Conservation (phyloP, 1,284 basidiomycete species). For the Boletus calvinii region DNA sequence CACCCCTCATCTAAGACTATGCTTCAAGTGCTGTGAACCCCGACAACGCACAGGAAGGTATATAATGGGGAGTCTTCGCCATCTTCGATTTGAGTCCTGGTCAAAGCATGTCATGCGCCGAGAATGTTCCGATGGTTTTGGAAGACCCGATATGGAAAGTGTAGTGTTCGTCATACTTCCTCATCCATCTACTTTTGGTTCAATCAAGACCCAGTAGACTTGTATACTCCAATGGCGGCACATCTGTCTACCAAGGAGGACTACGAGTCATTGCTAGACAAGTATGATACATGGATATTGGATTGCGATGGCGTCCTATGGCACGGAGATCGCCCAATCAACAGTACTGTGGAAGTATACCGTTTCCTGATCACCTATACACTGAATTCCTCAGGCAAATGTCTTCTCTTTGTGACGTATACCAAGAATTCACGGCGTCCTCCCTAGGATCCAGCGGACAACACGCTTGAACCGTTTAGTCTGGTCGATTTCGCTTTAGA, state of each 20-base stretch:
- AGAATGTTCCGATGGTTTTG: background rate
- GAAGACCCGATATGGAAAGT: slow-evolving; percentile 25
- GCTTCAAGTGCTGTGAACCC: background rate
- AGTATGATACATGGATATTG: slow-evolving; percentile 91
- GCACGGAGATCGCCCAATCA: slow-evolving; percentile 81
- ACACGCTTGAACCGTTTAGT: slow-evolving; percentile 70
- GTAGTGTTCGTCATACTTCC: slow-evolving; percentile 16
- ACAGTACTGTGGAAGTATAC: slow-evolving; percentile 69
- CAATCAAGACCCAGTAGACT: slow-evolving; percentile 9
- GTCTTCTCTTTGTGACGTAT: slow-evolving; percentile 91
- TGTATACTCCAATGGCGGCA: slow-evolving; percentile 35
- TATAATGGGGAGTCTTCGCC: no score
- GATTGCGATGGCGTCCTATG: slow-evolving; percentile 98
- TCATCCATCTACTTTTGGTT: background rate
- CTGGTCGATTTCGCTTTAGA: slow-evolving; percentile 75
- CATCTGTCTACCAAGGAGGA: slow-evolving; percentile 47
- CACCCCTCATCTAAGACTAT: background rate
- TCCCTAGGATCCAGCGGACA: slow-evolving; percentile 76
- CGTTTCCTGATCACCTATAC: background rate
- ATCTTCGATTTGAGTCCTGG: no score
- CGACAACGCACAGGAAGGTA: background rate
- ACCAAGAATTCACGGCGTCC: slow-evolving; percentile 2
- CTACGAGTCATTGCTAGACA: slow-evolving; percentile 64
- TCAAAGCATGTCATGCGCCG: no score
- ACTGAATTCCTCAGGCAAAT: slow-evolving; percentile 60